A percentile compares a stretch with the other conserved stretches of the same genome.
phyloP scores from a whole-genome alignment of 2,329 filamentous ascomycete genomes.

The Colletotrichum echinochloae region DNA sequence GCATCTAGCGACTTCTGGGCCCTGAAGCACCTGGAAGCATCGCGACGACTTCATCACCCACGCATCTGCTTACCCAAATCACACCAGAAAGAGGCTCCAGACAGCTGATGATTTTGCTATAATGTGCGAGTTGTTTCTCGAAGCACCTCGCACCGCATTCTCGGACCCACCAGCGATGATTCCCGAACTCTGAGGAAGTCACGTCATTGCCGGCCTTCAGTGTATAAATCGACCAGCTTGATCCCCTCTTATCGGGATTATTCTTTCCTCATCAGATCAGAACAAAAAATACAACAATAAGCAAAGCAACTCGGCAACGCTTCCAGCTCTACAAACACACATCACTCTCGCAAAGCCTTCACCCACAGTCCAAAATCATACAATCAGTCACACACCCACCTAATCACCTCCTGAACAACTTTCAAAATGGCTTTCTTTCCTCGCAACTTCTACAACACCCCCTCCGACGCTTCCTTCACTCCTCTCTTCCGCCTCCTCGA shows the following conservation, averaged over 20 bases:
- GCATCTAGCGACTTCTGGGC: constrained; percentile 44
- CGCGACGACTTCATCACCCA: constrained; percentile 29
- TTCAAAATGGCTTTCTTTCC: constrained; percentile 72
- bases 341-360: not conserved
- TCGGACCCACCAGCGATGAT: constrained; percentile 24
- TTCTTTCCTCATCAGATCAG: constrained; percentile 46
- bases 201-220: constrained; percentile 22
- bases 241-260: constrained; percentile 30
- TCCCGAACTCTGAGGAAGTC: constrained; percentile 47
- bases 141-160: constrained; percentile 34
- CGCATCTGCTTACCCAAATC: constrained; percentile 16
- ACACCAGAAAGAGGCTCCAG: not conserved
- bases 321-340: constrained; percentile 8
- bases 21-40: constrained; percentile 41
- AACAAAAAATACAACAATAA: constrained; percentile 44
- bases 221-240: constrained; percentile 48
- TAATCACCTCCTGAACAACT: constrained; percentile 36
- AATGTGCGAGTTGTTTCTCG: constrained; percentile 28
- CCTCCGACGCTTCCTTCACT: constrained; percentile 62
- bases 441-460: constrained; percentile 60
- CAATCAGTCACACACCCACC: not conserved
- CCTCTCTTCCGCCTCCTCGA: constrained; percentile 74
- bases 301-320: not conserved
- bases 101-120: constrained; percentile 12
- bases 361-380: not conserved